These are phyloP conservation scores for Paraphaeosphaeria sporulosa DNA, from an alignment of 2,329 filamentous ascomycete species.

Conservation along the genomic window DNA sequence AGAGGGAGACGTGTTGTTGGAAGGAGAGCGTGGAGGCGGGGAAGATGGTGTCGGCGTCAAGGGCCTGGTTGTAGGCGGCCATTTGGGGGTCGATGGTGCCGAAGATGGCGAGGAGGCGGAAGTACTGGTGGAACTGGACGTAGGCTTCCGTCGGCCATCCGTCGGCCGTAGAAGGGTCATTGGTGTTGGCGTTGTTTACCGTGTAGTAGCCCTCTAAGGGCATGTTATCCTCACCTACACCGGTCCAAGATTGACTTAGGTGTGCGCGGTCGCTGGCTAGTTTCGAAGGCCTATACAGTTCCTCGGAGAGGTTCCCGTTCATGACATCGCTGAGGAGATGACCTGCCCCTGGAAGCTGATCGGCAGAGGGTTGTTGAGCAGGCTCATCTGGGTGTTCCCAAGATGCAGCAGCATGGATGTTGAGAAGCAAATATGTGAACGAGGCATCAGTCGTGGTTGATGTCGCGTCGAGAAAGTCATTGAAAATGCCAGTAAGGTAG, in stretches of 20 bases:
- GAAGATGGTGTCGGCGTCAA: slow-evolving; percentile 63
- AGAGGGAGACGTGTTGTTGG: slow-evolving; percentile 38
- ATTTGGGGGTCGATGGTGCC: slow-evolving; percentile 66
- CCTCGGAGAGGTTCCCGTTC: slow-evolving; percentile 56
- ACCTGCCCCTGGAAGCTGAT: slow-evolving; percentile 50
- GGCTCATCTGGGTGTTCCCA: slow-evolving; percentile 49
- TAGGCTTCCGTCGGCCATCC: slow-evolving; percentile 71
- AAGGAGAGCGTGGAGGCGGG: slow-evolving; percentile 53
- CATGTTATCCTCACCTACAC: slow-evolving; percentile 46
- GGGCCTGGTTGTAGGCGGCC: slow-evolving; percentile 60
- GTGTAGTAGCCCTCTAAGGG: slow-evolving; percentile 63
- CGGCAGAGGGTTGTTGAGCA: slow-evolving; percentile 50
- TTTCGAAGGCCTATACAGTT: slow-evolving; percentile 62
- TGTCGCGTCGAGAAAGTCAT: slow-evolving; percentile 62
- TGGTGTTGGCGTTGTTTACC: slow-evolving; percentile 45
- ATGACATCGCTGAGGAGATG: slow-evolving; percentile 59
- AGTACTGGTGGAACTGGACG: slow-evolving; percentile 62
- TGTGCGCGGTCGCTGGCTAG: slow-evolving; percentile 62
- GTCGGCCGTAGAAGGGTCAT: slow-evolving; percentile 58
- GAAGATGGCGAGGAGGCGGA: slow-evolving; percentile 63
- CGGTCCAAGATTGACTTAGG: slow-evolving; percentile 67
- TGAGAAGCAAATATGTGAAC: slow-evolving; percentile 62
- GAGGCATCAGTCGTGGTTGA: slow-evolving; percentile 63
- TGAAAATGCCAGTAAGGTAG: slow-evolving; percentile 58
- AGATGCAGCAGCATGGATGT: slow-evolving; percentile 64